Base-by-base conservation (phyloP, 768 basidiomycete genomes). In the Leucosporidium creatinivorum region DNA sequence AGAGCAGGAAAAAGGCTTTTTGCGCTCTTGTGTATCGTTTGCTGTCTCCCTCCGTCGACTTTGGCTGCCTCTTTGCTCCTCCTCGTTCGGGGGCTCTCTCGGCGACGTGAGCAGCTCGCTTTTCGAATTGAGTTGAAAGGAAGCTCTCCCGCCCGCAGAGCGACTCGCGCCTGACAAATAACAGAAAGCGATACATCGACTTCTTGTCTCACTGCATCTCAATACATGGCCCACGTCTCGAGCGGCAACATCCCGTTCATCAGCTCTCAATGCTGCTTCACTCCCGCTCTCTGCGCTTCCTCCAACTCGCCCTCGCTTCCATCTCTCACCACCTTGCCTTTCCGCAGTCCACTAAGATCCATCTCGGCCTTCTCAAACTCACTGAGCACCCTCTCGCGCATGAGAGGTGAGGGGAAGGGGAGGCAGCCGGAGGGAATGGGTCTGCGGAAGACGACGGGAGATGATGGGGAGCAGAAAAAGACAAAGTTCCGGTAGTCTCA, bases 401-500 rank as follows among this genome's bases (percentile, higher is more conserved):
- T 50, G 8, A 25, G 21, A 18, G 62, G 62, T 0, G 54, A 36
- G 3, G 70, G 65, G 31, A 21, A 52, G 1, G 39, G n/a, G 15
- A 71, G 65, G 21, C 33, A 67, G 61, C 71, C 73, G 26, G 1
- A 18, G 23, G 30, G 8, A 18, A 47, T 17, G 1, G 69, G 67
- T 0, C 39, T 36, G n/a, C 73, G 59, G 23, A 73, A 57, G 17
- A 30, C 48, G 64, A 73, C 21, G 5, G 51, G 60, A 17, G n/a
- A 19, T 4, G 49, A n/a, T 1, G 33, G 21, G 3, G 65, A 36
- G 61, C 73, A 73, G 30, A 73, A 61, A 44, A 73, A 26, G 63
- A 73, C 69, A 39, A 70, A 17, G 67, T 69, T 70, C 15, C 57
- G 31, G 57, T 66, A 52, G 76, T 93, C 93, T n/a, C n/a, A n/a